Conservation (phyloP, 345 rosid species). For the Passiflora organensis region DNA sequence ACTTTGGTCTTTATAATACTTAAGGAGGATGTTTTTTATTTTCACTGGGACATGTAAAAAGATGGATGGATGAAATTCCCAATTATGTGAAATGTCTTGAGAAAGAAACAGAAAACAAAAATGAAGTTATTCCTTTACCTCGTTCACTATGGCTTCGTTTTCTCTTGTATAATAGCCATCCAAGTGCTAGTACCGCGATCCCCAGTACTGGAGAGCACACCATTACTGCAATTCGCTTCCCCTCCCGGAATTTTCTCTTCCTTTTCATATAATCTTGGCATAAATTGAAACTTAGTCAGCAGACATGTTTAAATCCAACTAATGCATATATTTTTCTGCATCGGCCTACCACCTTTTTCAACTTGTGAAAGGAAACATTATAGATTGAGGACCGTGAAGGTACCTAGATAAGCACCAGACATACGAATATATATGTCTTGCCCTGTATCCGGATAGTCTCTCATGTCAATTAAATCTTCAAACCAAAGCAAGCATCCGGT, state of each 20-base stretch:
- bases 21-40: neutral
- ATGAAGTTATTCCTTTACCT: too few relatives aligned
- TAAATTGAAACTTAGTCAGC: neutral
- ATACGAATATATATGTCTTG: slow-evolving; percentile 17
- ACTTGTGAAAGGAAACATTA: too few relatives aligned
- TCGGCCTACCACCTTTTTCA: too few relatives aligned
- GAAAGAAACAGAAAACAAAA: too few relatives aligned
- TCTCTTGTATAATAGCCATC: slow-evolving; percentile 2
- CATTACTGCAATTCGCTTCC: slow-evolving; percentile 12
- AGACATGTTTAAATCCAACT: neutral
- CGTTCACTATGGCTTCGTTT: slow-evolving; percentile 6
- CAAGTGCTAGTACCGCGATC: slow-evolving; percentile 3
- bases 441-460: slow-evolving; percentile 5
- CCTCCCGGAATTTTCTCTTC: neutral
- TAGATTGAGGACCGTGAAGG: neutral
- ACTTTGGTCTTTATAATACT: neutral
- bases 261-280: slow-evolving; percentile 4
- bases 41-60: slow-evolving; percentile 3
- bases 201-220: neutral
- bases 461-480: slow-evolving; percentile 14
- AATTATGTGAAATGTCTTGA: neutral
- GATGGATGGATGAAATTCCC: neutral
- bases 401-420: slow-evolving; percentile 21
- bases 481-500: slow-evolving; percentile 26
- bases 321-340: too few relatives aligned